Base-by-base conservation (phyloP, 2,329 filamentous ascomycete species). In the Pseudomassariella vexata region DNA sequence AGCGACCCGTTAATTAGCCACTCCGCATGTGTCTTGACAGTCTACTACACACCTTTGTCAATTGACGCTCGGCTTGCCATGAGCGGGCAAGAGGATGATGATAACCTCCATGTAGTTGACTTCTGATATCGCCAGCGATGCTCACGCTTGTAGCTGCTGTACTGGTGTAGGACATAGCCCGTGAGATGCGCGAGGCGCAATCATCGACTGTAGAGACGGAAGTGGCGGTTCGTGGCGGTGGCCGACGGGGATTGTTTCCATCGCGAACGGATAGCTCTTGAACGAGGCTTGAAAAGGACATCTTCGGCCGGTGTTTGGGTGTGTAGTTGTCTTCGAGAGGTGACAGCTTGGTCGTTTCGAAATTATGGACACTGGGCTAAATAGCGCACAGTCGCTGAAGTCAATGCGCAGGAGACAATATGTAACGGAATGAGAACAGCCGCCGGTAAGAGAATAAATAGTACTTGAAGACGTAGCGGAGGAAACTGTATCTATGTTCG, bases 31-130 rank as follows among this genome's bases (percentile, higher is more conserved):
- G 28, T 16, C n/a, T 19, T 24, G 23, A 12, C 7, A 20, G 9
- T 25, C 15, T 11, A 16, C 17, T 15, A 49, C 68, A 35, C 46
- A 85, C 85, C 78, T 90, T 90, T 41, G 85, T 90, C 56, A 92
- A 69, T 63, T 90, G 85, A 45, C 83, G 74, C 64, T 90, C 85
- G 20, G 84, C 79, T 59, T 92, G 85, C 85, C 85, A 92, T 48
- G 80, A 73, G 44, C 85, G 73, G 36, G 82, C 81, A 35, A 92
- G 69, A 28, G 85, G 83, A 49, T 92, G 85, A 49, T 79, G 81
- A 60, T 90, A 90, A 37, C 85, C 85, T 32, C 84, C 82, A 52
- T 92, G 85, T 24, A 90, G 72, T 60, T 90, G 85, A 57, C 83
- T 89, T 10, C 81, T 82, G 45, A 92, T 89, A 49, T 89, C 84